Percentiles rank a stretch among this genome's conserved stretches.
Evolutionary conservation across 2,329 filamentous ascomycete species (phyloP).

Genomic region (Trichoderma hamatum): DNA sequence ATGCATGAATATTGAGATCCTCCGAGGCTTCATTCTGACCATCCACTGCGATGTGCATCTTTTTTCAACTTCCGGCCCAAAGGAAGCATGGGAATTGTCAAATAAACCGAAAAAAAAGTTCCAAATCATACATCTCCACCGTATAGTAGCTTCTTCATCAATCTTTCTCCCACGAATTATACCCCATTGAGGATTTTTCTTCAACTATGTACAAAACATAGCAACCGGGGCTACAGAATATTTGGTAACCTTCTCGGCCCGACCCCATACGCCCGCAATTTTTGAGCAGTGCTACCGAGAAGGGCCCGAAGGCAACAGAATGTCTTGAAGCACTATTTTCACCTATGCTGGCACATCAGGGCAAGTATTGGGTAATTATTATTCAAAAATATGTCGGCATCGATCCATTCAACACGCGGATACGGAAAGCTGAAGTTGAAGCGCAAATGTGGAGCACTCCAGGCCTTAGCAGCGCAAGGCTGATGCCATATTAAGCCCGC

Average conservation of each 20-base stretch:
- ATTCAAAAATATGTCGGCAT: neutral
- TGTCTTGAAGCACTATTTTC: neutral
- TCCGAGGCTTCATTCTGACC: neutral
- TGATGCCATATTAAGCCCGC: neutral
- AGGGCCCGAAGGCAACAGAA: neutral
- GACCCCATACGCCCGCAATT: conserved; percentile 1
- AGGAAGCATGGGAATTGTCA: neutral
- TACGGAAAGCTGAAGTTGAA: neutral
- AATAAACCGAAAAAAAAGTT: neutral
- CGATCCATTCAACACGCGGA: neutral
- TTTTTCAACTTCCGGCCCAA: neutral
- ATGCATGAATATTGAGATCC: neutral
- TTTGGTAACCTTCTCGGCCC: conserved; percentile 2
- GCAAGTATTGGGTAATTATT: neutral
- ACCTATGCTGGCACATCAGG: neutral
- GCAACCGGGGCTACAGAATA: neutral
- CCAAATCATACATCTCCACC: neutral
- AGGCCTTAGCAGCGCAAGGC: neutral
- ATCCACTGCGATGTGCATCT: neutral
- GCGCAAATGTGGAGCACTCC: neutral
- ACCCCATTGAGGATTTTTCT: neutral
- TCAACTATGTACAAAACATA: neutral
- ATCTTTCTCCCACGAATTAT: neutral
- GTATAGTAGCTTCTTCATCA: neutral
- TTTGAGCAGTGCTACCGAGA: conserved; percentile 2